Percentiles rank a stretch among this genome's conserved stretches.
Conservation (phyloP, 1,284 basidiomycete genomes). For the Polyporus tsugae region DNA sequence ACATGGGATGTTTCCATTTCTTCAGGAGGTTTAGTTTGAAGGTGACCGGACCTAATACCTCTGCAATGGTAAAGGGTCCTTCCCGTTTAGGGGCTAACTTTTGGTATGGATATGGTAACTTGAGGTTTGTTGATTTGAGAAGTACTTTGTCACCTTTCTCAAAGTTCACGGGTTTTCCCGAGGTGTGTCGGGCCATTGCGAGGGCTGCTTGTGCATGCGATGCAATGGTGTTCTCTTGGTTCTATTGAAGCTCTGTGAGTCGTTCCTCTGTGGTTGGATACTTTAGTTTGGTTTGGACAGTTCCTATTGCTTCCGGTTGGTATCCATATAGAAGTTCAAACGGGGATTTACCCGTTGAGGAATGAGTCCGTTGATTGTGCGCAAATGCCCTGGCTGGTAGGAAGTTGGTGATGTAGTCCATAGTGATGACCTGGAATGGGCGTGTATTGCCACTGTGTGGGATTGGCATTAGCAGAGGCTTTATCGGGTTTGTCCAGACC, state of each 20-base stretch:
- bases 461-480: neutral
- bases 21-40: conserved; percentile 9
- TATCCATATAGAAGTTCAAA: neutral
- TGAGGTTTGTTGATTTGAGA: conserved; percentile 13
- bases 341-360: neutral
- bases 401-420: neutral
- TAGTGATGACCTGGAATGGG: too few species aligned
- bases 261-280: conserved; percentile 6
- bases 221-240: conserved; percentile 1
- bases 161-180: neutral
- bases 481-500: neutral
- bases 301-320: neutral
- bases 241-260: neutral
- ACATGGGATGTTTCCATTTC: conserved; percentile 22
- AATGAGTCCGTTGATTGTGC: neutral
- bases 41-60: conserved; percentile 9
- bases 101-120: conserved; percentile 3
- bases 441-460: too few species aligned
- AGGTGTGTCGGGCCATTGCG: conserved; percentile 1
- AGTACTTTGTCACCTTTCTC: conserved; percentile 19
- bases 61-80: conserved; percentile 12
- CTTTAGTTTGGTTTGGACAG: neutral
- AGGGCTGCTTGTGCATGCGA: conserved; percentile 2
- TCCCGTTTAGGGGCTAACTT: conserved; percentile 13
- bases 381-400: neutral